Evolutionary conservation across 148 eudicot genomes (phyloP).

Genomic region (Chenopodium quinoa): DNA sequence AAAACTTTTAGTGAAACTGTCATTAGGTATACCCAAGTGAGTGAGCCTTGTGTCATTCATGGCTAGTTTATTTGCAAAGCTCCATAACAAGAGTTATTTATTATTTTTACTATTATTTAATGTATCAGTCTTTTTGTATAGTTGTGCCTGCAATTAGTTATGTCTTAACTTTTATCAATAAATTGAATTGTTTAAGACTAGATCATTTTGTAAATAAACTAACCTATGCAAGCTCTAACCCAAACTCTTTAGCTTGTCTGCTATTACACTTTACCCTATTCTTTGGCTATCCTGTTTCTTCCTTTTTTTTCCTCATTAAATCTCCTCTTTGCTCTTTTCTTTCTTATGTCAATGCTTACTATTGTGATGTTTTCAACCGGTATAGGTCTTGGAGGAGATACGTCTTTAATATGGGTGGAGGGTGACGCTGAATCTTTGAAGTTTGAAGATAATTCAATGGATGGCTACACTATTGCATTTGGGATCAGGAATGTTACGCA

Average conservation of each 20-base stretch:
- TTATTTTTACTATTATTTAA: not conserved
- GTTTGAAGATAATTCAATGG: conserved; percentile 83
- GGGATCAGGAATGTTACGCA: conserved; percentile 98
- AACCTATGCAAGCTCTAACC: not conserved
- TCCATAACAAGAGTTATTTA: not conserved
- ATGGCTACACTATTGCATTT: conserved; percentile 93
- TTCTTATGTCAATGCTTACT: conserved; percentile 5
- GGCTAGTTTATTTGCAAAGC: not conserved
- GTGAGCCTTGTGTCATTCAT: not conserved
- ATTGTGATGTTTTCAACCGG: not conserved
- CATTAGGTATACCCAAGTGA: not conserved
- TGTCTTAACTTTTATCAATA: not conserved
- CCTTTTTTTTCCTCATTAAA: not conserved
- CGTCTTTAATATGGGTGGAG: conserved; percentile 84
- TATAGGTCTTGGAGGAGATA: conserved; percentile 58
- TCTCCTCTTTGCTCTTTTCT: not conserved
- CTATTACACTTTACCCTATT: not conserved
- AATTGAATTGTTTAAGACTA: not conserved
- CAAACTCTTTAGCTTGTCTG: not conserved
- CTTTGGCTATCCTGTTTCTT: not conserved
- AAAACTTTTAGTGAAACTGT: not conserved
- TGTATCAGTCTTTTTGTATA: not conserved
- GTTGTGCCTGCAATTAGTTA: not conserved
- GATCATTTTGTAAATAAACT: not conserved
- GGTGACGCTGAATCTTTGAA: conserved; percentile 89